Base-by-base conservation (phyloP, 2,329 filamentous ascomycete species). In the Ophiostoma tasmaniense region DNA sequence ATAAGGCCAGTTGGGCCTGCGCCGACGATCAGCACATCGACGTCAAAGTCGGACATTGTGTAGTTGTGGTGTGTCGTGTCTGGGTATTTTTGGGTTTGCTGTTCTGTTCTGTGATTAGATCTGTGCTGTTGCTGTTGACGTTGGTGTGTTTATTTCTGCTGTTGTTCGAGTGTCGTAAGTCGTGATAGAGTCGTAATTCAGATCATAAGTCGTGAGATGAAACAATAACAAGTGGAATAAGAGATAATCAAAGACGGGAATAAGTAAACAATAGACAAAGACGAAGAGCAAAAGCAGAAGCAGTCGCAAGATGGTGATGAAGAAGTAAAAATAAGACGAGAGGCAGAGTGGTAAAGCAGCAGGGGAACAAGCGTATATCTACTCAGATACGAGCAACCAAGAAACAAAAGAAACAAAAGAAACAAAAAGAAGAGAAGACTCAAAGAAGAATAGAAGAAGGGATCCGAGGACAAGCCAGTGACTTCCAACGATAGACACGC, bases 1-100 rank as follows among this genome's bases (percentile, higher is more conserved):
- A 78, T 74, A 5, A 80, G 75, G 39, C 81, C 81, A 0, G 80
- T 79, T 14, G 81, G 81, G 1, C 82, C 82, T 11, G 77, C 80
- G 7, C 81, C 82, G 3, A 81, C 76, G 50, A 83, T 80, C 6
- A 84, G 74, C 33, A 83, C 78, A 52, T 70, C 69, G 42, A 70
- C 42, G 30, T 70, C 69, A n/a, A 65, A 65, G 22, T 65, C 64
- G 64, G 64, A 1, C 64, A 65, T 65, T 20, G 37, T 30, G 20
- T 4, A 33, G 64, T 20, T 39, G n/a, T 3, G 30, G 7, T 11
- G 22, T 35, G 30, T 6, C 4, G 14, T 45, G 42, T 17, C 8
- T 45, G 42, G 42, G 17, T 20, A n/a, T 45, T 1, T 39, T 14
- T 3, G 13, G 2, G 11, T 6, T 10, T 39, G 8, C 37, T 39